Evolutionary conservation across 352 stramenopile genomes (phyloP).

Genomic region (Pythium phragmiticola): DNA sequence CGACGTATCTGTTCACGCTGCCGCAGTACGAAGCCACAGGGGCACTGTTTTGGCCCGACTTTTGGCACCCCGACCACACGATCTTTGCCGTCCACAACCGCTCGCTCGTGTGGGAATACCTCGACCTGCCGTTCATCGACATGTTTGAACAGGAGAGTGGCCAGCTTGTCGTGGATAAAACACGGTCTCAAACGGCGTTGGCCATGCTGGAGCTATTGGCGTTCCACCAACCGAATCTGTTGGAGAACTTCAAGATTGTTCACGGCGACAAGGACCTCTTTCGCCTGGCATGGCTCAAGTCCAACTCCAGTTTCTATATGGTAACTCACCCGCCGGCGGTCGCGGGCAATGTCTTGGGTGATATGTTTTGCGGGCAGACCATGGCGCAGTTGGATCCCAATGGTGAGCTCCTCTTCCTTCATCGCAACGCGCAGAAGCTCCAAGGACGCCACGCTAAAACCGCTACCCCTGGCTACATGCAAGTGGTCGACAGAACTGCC

Average conservation of each 20-base stretch:
- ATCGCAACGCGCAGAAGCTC: slow-evolving; percentile 76
- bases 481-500: neutral
- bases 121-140: slow-evolving; percentile 59
- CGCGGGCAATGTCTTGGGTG: slow-evolving; percentile 37
- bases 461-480: neutral
- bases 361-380: slow-evolving; percentile 66
- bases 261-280: slow-evolving; percentile 84
- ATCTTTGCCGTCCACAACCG: slow-evolving; percentile 69
- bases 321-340: slow-evolving; percentile 47
- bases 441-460: slow-evolving; percentile 32
- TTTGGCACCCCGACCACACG: slow-evolving; percentile 68
- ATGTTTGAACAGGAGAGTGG: slow-evolving; percentile 84
- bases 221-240: slow-evolving; percentile 56
- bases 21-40: slow-evolving; percentile 42
- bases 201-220: slow-evolving; percentile 65
- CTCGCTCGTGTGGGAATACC: slow-evolving; percentile 63
- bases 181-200: slow-evolving; percentile 35
- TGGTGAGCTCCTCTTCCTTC: slow-evolving; percentile 61
- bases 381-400: slow-evolving; percentile 70
- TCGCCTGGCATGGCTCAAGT: slow-evolving; percentile 77
- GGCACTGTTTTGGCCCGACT: slow-evolving; percentile 77
- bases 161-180: slow-evolving; percentile 66
- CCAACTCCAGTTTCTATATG: slow-evolving; percentile 58
- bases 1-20: slow-evolving; percentile 60
- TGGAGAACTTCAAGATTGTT: slow-evolving; percentile 56